Evolutionary conservation across 192 early-diverging fungal genomes (phyloP), one percentile per base, ranked within the genome.

Genomic region (Backusella macrospora): DNA sequence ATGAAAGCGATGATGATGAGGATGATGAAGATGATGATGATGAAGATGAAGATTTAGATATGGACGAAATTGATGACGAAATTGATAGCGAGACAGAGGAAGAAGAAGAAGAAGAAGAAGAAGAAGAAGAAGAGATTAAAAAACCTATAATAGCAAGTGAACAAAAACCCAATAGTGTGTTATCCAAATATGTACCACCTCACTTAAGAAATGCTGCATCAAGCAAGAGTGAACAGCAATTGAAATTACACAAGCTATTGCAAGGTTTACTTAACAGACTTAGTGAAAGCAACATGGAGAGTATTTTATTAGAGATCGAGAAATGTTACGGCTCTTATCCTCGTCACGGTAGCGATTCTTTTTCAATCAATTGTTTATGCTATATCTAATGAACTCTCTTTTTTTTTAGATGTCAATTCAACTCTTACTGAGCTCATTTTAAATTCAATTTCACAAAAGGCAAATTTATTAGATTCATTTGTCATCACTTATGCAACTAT

Each of bases 251-350:
- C 68, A 86, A 91, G 29, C 89, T 89, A 62, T 72, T 98, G 3
- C 94, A 96, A 76, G 97, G 97, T 70, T 88, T 92, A 66, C 82
- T 98, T 8, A 99, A 99, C 82, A 91, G 85, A 81, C 83, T 98
- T 71, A 95, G 91, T 79, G 96, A 96, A 78, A 87, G 90, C 78
- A 99, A 98, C 76, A 90, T 99, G 29, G 96, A 96, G 70, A 87
- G 87, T 15, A 98, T 99, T 62, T 78, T 98, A 6, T 62, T 83
- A 63, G 90, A 91, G 18, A 86, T 97, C 52, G 95, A 98, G 72
- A 88, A 90, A 23, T 86, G 88, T 42, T 96, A 94, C 73, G 78
- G 90, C 67, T 89, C 71, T 39, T 82, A 82, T 70, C 80, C 80
- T 23, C 69, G 80, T 15, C 68, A 82, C 34, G 77, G 80, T 81